Evolutionary conservation across 768 basidiomycete genomes (phyloP).

Genomic region (Agrocybe praecox): DNA sequence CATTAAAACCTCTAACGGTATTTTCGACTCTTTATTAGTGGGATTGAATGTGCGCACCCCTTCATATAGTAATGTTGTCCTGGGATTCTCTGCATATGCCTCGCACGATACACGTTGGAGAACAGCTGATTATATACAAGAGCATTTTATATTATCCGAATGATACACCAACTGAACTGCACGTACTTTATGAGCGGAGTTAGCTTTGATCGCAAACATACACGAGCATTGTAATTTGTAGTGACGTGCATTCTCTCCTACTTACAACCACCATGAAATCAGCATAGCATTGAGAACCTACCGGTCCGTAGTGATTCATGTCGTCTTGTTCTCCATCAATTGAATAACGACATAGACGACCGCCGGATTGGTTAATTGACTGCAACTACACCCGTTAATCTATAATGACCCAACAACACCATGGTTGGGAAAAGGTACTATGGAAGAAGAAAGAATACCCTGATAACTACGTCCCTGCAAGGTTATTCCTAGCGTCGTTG

Average conservation of each 20-base stretch:
- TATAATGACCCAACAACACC: background rate
- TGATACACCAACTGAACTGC: background rate
- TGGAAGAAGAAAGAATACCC: conserved; percentile 77
- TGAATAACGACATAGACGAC: too few relatives aligned
- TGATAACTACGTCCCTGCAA: conserved; percentile 83
- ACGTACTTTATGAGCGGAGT: too few relatives aligned
- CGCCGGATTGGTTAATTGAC: too few relatives aligned
- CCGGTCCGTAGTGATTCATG: too few relatives aligned
- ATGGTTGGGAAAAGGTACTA: conserved; percentile 71
- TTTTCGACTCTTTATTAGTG: conserved; percentile 26
- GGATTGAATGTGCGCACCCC: conserved; percentile 37
- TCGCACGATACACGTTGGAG: conserved; percentile 22
- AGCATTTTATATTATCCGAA: background rate
- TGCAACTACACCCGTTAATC: too few relatives aligned
- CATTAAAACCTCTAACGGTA: background rate
- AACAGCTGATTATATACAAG: conserved; percentile 7
- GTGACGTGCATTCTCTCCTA: background rate
- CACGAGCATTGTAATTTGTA: background rate
- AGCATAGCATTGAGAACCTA: background rate
- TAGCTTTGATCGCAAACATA: background rate
- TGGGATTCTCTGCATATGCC: conserved; percentile 12
- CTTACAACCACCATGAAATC: background rate
- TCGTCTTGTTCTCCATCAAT: too few relatives aligned
- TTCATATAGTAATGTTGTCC: background rate
- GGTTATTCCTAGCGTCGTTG: conserved; percentile 76